Evolutionary conservation across 1,284 basidiomycete species (phyloP), one percentile per base, ranked within the genome.

Genomic region (Bjerkandera adusta): DNA sequence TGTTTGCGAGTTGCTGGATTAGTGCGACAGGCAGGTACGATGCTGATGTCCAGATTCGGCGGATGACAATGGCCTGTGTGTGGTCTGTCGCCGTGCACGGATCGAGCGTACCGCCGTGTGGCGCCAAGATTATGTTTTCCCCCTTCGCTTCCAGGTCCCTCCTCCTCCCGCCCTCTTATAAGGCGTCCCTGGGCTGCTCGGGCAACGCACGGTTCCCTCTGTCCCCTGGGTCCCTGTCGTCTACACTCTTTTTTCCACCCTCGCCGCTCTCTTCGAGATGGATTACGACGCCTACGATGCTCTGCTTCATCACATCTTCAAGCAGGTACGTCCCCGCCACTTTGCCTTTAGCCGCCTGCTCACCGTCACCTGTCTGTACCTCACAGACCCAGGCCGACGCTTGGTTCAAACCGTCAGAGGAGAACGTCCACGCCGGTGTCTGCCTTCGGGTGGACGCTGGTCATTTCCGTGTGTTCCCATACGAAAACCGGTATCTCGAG

Each of bases 251-350:
- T 13, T 22, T 4, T 5, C 5, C 25, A 11, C n/a, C 30, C 21
- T 27, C 29, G 26, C 21, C 45, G 30, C 15, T 32, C 42, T 39
- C 4, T 47, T 48, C 48, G 45, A 44, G 41, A 85, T 84, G 81
- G 83, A 85, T 60, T 86, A 85, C 68, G 83, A 86, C 63, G 78
- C 79, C 38, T 85, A 79, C 63, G 83, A 86, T 62, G 83, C 83
- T 15, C 70, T 85, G 39, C 69, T 85, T 4, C 83, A 85, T 60
- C 81, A 80, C 62, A 76, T 86, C 50, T 85, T 75, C 64, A 69
- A 63, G 53, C 70, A 70, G 52, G 72, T 71, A 32, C 13, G 60
- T 52, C 55, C 65, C 65, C 38, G 32, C 13, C 4, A 3, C 38
- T 36, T 32, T 6, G 3, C 12, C 29, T 15, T 7, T 22, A 15